Percentiles rank a stretch among this genome's conserved stretches.
Conservation (phyloP, 176 grass and related monocot genomes). For the Musa acuminata region DNA sequence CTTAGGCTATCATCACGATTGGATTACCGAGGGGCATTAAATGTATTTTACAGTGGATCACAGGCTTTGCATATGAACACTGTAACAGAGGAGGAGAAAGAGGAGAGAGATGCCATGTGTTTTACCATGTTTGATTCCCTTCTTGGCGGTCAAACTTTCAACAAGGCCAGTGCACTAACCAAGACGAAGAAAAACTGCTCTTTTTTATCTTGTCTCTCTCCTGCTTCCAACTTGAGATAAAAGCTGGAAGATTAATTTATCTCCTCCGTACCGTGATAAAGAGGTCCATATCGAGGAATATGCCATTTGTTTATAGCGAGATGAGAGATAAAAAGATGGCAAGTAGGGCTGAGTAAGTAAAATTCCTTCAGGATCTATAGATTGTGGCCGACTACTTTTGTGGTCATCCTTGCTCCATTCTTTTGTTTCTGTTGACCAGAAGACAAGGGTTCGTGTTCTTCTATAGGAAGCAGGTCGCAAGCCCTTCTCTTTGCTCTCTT, state of each 20-base stretch:
- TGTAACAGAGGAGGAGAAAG: background rate
- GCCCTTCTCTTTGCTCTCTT: background rate
- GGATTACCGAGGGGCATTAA: constrained; percentile 26
- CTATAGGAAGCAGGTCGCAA: background rate
- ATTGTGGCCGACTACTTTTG: background rate
- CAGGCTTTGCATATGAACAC: constrained; percentile 11
- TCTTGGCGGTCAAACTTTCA: constrained; percentile 30
- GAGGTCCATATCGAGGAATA: background rate
- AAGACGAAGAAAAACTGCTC: constrained; percentile 10
- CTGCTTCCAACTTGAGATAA: background rate
- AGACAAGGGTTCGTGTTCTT: constrained; percentile 16
- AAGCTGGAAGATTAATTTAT: background rate
- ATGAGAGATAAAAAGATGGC: background rate
- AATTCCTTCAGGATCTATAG: background rate
- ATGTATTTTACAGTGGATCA: constrained; percentile 14
- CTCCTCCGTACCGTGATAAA: background rate
- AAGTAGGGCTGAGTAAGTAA: background rate
- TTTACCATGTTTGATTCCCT: constrained; percentile 25
- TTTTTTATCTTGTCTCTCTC: background rate
- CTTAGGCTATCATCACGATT: constrained; percentile 23
- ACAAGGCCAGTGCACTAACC: constrained; percentile 8
- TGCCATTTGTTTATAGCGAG: no score
- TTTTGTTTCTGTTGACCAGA: background rate
- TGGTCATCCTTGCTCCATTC: background rate
- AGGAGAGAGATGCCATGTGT: constrained; percentile 17